phyloP scores from a whole-genome alignment of 148 eudicot species.

The Gaultheria prostrata region DNA sequence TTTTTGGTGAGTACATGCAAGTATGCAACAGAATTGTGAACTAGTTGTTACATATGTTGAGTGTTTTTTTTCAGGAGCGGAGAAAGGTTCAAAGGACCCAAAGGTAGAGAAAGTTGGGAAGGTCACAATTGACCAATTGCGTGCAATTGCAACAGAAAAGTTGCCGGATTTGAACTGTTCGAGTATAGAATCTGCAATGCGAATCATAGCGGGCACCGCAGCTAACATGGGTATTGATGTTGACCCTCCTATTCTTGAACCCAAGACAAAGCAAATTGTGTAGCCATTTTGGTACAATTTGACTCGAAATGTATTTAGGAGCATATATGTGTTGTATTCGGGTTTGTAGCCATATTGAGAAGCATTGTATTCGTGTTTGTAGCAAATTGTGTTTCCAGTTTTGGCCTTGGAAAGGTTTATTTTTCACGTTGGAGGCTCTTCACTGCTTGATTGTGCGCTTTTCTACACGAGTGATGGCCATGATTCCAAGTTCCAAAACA shows the following conservation, averaged over 20 bases:
- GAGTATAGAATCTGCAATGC: constrained; percentile 85
- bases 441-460: neutral
- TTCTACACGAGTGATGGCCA: neutral
- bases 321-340: neutral
- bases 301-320: neutral
- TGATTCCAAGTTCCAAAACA: neutral
- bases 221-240: constrained; percentile 96
- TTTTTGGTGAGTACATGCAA: neutral
- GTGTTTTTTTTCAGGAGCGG: constrained; percentile 51
- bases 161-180: constrained; percentile 91
- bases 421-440: neutral
- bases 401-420: neutral
- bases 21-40: neutral
- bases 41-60: neutral
- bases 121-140: constrained; percentile 77
- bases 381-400: neutral
- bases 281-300: constrained; percentile 9
- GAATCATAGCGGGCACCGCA: constrained; percentile 94
- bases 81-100: constrained; percentile 94
- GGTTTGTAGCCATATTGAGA: neutral
- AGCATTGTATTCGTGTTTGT: neutral
- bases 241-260: constrained; percentile 80
- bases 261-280: constrained; percentile 52
- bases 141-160: constrained; percentile 75
- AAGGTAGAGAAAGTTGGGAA: constrained; percentile 75